Base-by-base conservation (phyloP, 225 moss, liverwort and hornwort genomes). In the Asterella californica region DNA sequence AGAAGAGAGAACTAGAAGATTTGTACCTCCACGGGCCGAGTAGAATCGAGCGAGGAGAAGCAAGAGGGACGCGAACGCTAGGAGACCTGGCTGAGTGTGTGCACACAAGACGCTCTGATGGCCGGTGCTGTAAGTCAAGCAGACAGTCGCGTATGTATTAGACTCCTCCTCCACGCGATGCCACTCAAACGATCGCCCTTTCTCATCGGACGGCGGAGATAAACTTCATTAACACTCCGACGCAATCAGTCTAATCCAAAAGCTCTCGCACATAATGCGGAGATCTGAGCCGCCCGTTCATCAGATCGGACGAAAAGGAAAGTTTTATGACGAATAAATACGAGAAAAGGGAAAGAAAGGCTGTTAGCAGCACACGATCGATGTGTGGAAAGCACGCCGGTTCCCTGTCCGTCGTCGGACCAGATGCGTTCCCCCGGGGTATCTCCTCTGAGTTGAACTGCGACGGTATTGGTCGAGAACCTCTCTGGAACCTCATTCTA, bases 341-440 rank as follows among this genome's bases (percentile, higher is more conserved):
- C 11, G 5, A 38, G 38, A 57, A 77, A 62, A 60, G 29, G 18
- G 15, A 64, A 77, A 64, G 77, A 65, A 77, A 65, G 46, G 77
- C 14, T 77, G 38, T 6, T 29, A 63, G 47, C 64, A 22, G 46
- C 64, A 77, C 77, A 77, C 77, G 46, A 48, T 64, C 45, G 77
- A 63, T 21, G 64, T 48, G 63, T 55, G 57, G 36, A 76, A 76
- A 24, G 75, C 75, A 59, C 37, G 34, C 36, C 57, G 57, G 75
- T 37, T 24, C 24, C 57, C 59, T 32, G 9, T 33, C 75, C 34
- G 32, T 37, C 37, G 57, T 37, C 37, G 57, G 75, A 60, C 33
- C 59, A 76, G 75, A 76, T 76, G 75, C 75, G 75, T 57, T 75
- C 75, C 75, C 55, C 75, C 22, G 6, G 24, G 2, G 42, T 2